These are phyloP conservation scores for Brettanomyces bruxellensis DNA, from an alignment of 805 yeast genomes.

Conservation along the genomic window DNA sequence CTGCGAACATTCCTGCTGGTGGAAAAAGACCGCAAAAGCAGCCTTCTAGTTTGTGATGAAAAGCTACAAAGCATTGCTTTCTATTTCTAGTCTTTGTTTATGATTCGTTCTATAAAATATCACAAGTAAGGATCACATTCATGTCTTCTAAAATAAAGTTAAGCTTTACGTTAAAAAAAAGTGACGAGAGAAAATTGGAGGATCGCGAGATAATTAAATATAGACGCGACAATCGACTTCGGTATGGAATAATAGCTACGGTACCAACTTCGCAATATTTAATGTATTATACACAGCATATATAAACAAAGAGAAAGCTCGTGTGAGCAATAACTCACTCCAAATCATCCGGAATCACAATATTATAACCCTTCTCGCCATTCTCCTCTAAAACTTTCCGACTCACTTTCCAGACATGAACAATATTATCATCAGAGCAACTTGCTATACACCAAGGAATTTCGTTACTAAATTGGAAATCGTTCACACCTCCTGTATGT, in stretches of 20 bases:
- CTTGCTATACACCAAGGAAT: constrained; percentile 73
- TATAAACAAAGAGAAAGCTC: no score
- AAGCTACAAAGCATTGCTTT: neutral
- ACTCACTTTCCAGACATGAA: constrained; percentile 47
- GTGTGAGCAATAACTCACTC: neutral
- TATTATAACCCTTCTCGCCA: constrained; percentile 5
- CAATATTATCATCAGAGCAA: constrained; percentile 52
- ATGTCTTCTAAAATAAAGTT: no score
- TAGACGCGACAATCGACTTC: no score
- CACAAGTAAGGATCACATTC: no score
- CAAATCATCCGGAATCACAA: constrained; percentile 3
- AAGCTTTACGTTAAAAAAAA: no score
- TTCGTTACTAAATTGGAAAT: constrained; percentile 59
- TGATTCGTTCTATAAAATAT: no score
- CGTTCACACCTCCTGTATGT: constrained; percentile 70
- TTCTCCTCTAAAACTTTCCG: constrained; percentile 21
- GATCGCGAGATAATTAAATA: no score
- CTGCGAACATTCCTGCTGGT: neutral
- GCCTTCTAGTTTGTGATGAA: neutral
- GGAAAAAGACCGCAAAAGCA: neutral
- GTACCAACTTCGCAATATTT: no score
- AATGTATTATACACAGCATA: no score
- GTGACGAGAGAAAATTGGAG: no score
- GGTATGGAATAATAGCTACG: no score
- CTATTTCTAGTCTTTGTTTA: no score